A percentile compares a stretch with the other conserved stretches of the same genome.
These are phyloP conservation scores for Mycena polygramma DNA, from an alignment of 768 basidiomycete species.

Conservation along the genomic window DNA sequence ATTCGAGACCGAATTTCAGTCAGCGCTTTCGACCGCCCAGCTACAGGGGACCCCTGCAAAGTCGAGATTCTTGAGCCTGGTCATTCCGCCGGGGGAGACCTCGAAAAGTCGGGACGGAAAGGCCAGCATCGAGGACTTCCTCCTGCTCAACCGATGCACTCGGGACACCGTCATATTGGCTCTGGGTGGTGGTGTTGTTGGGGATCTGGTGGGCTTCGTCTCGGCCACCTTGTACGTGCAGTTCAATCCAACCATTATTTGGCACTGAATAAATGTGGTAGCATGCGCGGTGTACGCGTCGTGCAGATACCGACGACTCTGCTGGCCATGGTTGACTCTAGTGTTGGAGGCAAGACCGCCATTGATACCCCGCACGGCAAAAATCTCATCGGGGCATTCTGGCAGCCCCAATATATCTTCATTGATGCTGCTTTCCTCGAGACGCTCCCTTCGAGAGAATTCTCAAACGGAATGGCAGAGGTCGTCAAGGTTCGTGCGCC, in stretches of 20 bases:
- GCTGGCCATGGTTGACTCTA: conserved; percentile 98
- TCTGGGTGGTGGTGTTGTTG: conserved; percentile 96
- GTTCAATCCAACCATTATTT: conserved; percentile 7
- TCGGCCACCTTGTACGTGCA: conserved; percentile 92
- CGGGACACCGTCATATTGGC: conserved; percentile 94
- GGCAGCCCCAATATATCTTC: conserved; percentile 98
- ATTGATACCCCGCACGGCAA: conserved; percentile 99
- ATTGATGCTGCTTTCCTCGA: conserved; percentile 97
- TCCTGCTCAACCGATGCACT: conserved; percentile 89
- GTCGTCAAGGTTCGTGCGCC: conserved; percentile 84
- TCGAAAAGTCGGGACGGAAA: conserved; percentile 94
- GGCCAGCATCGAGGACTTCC: conserved; percentile 93
- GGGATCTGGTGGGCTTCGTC: conserved; percentile 96
- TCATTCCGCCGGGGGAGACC: conserved; percentile 92
- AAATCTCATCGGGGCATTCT: conserved; percentile 98
- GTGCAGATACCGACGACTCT: conserved; percentile 97
- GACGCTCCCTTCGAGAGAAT: conserved; percentile 91
- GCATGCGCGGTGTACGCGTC: conserved; percentile 97
- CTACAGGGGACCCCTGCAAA: conserved; percentile 44
- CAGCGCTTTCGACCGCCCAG: conserved; percentile 47
- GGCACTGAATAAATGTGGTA: conserved; percentile 46
- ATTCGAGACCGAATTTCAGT: conserved; percentile 76
- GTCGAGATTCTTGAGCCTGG: conserved; percentile 80
- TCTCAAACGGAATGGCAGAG: conserved; percentile 99
- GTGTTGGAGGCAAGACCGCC: conserved; percentile 98